Evolutionary conservation across 805 yeast genomes (phyloP), one percentile per base, ranked within the genome.

Genomic region (Torulaspora franciscae): DNA sequence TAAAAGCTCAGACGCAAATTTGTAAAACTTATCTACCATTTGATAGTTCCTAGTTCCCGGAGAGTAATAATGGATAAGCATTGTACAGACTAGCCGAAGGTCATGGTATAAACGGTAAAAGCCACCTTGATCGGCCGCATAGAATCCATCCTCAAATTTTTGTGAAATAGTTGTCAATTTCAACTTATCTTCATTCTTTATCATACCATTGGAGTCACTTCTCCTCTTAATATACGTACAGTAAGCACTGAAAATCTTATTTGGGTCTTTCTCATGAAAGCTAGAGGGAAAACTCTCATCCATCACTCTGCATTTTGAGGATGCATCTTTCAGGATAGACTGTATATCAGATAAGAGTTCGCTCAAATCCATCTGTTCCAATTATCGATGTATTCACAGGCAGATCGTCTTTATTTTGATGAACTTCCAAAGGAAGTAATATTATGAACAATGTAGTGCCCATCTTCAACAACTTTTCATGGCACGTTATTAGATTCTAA

Each of bases 41-140:
- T 65, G 63, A 52, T 85, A 84, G 3, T 62, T 61, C 4, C 64
- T 56, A 1, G 76, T 61, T 1, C 84, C 83, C 14, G 77, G 68
- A 17, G 73, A 71, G 45, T 72, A 67, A 32, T 71, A 66, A 34
- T 71, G 66, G 22, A 83, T 70, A 28, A 70, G 63, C n/a, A 71
- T 56, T 9, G 77, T 71, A 29, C 80, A 67, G 0, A 81, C 77
- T 13, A 81, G 64, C 47, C 74, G 81, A 36, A 85, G 58, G 60
- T 85, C 95, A 56, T 85, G 91, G 55, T 71, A 84, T 9, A 85
- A 56, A 34, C 68, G 67, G 55, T 81, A 83, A 6, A 83, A 68
- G 0, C 75, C 66, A 7, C 59, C 46, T n/a, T 52, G 51, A 6
- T 52, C 59, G 1, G 62, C 46, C 4, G 48, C 57, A 56, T 83